phyloP scores from a whole-genome alignment of 257 asterid genomes.

The Rubia yunnanensis region DNA sequence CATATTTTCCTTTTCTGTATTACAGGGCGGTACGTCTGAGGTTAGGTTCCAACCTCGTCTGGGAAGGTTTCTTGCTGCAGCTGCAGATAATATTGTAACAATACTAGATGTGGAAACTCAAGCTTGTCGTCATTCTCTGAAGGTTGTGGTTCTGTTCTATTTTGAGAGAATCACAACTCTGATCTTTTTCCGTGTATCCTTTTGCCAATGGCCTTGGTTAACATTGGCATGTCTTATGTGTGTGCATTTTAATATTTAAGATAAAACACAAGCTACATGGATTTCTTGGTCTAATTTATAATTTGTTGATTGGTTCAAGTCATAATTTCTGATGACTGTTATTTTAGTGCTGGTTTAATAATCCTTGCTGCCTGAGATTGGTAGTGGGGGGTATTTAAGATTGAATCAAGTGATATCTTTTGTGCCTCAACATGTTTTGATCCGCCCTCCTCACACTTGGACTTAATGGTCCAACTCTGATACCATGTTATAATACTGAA shows the following conservation, averaged over 20 bases:
- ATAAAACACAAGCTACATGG: background rate
- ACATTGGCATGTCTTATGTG: background rate
- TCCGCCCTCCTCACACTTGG: no score
- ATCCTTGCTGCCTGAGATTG: background rate
- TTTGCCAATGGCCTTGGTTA: background rate
- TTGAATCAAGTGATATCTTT: no score
- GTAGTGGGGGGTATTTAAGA: background rate
- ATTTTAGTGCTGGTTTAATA: background rate
- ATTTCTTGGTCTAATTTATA: background rate
- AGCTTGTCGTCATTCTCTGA: slow-evolving; percentile 63
- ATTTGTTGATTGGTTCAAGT: background rate
- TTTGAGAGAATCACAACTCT: background rate
- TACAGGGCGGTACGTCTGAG: slow-evolving; percentile 77
- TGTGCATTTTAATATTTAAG: background rate
- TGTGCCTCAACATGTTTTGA: no score
- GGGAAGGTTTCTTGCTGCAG: slow-evolving; percentile 93
- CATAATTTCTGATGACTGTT: background rate
- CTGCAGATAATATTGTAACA: slow-evolving; percentile 81
- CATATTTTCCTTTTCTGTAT: slow-evolving; percentile 18
- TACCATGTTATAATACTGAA: background rate
- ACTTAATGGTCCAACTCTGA: no score
- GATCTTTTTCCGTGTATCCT: background rate
- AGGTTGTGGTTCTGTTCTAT: slow-evolving; percentile 34
- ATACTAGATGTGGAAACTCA: slow-evolving; percentile 77
- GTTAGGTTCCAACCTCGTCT: slow-evolving; percentile 92